phyloP scores from a whole-genome alignment of 805 yeast genomes.

The Komagataella phaffii region DNA sequence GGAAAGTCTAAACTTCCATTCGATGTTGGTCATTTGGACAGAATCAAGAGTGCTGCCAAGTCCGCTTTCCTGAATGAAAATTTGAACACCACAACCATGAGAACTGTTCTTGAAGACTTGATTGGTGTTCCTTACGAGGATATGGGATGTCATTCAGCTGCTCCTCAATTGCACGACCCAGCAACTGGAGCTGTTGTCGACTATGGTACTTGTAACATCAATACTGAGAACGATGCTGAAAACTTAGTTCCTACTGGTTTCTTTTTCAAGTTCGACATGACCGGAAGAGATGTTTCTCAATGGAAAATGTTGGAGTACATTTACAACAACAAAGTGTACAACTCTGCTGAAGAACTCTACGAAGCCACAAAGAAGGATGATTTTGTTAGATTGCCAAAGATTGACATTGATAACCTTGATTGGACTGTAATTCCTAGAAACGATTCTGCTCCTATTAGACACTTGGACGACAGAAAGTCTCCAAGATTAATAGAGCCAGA shows the following conservation, averaged over 20 bases:
- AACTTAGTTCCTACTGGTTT: constrained; percentile 12
- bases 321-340: constrained; percentile 10
- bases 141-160: constrained; percentile 1
- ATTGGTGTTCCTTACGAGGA: background rate
- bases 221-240: constrained; percentile 7
- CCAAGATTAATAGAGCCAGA: constrained; percentile 13
- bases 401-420: constrained; percentile 1
- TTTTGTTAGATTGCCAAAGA: constrained; percentile 8
- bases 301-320: constrained; percentile 9
- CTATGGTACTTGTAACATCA: constrained; percentile 1
- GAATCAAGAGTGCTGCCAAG: background rate
- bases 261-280: constrained; percentile 9
- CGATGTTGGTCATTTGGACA: constrained; percentile 2
- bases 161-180: constrained; percentile 1
- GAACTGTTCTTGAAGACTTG: constrained; percentile 1
- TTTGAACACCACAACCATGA: background rate
- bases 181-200: background rate
- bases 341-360: constrained; percentile 11
- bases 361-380: constrained; percentile 10
- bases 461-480: constrained; percentile 10
- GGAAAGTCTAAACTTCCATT: constrained; percentile 1
- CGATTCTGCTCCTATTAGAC: constrained; percentile 1
- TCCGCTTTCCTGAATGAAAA: background rate
- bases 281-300: constrained; percentile 8
- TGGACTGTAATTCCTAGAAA: constrained; percentile 9